Conservation (phyloP, 1,284 basidiomycete species). For the Pseudozyma thailandica region DNA sequence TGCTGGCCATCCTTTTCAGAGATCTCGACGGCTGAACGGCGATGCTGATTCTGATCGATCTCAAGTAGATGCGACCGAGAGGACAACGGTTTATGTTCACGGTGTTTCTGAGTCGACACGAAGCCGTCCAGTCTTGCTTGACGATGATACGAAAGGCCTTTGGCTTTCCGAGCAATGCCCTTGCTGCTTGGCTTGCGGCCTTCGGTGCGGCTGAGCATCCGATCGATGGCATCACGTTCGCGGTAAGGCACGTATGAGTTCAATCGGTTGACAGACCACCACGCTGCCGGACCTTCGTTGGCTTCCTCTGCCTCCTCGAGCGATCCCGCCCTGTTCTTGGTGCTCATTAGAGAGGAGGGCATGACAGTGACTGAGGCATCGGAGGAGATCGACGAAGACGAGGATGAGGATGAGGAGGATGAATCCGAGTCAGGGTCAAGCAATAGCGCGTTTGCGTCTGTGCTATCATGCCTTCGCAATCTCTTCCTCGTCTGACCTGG, state of each 20-base stretch:
- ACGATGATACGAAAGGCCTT: not conserved
- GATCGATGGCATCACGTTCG: conserved; percentile 56
- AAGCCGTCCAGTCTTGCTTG: conserved; percentile 39
- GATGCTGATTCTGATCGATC: conserved; percentile 27
- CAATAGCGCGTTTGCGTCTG: conserved; percentile 30
- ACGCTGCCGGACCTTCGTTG: conserved; percentile 21
- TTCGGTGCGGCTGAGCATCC: conserved; percentile 55
- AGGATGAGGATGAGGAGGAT: conserved; percentile 22
- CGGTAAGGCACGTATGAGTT: conserved; percentile 23
- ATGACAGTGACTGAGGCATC: conserved; percentile 7
- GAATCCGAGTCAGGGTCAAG: conserved; percentile 46
- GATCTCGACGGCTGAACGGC: not conserved
- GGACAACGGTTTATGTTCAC: not conserved
- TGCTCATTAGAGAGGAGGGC: not conserved
- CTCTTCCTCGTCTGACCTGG: conserved; percentile 55
- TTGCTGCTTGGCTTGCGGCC: conserved; percentile 23
- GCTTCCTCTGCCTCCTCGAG: conserved; percentile 20
- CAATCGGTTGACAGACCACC: conserved; percentile 39
- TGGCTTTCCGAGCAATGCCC: not conserved
- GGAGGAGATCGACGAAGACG: conserved; percentile 15
- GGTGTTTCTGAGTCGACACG: conserved; percentile 16
- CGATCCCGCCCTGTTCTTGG: not conserved
- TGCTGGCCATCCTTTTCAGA: conserved; percentile 14
- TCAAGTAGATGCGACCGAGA: conserved; percentile 24
- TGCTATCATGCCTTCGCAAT: conserved; percentile 33